Evolutionary conservation across 805 yeast genomes (phyloP).

Genomic region (Schizosaccharomyces osmophilus): DNA sequence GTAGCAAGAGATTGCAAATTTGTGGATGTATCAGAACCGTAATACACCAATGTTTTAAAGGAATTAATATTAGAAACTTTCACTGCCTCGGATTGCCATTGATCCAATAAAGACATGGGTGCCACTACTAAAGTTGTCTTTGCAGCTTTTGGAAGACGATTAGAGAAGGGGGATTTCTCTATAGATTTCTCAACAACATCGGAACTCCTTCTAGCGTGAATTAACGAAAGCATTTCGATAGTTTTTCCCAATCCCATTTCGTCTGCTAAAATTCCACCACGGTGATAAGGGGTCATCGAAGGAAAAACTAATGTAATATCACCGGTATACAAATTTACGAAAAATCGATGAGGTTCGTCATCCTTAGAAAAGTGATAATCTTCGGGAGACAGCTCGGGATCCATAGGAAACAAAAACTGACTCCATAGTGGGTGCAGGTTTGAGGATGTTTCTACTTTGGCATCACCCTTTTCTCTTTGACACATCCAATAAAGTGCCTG

Average conservation of each 20-base stretch:
- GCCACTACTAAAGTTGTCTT: constrained; percentile 57
- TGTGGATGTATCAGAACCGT: constrained; percentile 35
- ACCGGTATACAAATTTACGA: constrained; percentile 59
- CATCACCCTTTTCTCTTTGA: constrained; percentile 10
- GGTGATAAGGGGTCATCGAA: constrained; percentile 27
- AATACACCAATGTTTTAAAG: constrained; percentile 28
- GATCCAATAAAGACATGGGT: constrained; percentile 76
- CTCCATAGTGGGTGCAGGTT: constrained; percentile 75
- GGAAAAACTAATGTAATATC: constrained; percentile 51
- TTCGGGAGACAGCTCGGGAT: neutral
- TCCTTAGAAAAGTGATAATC: neutral
- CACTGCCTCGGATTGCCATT: constrained; percentile 67
- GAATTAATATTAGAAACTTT: constrained; percentile 18
- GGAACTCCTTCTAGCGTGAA: constrained; percentile 23
- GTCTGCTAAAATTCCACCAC: constrained; percentile 81
- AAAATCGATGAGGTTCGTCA: constrained; percentile 21
- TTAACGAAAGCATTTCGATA: constrained; percentile 50
- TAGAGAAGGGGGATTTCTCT: constrained; percentile 1
- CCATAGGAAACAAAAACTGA: constrained; percentile 44
- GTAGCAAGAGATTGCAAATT: constrained; percentile 19
- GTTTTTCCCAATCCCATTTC: constrained; percentile 92
- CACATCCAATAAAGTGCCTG: constrained; percentile 25
- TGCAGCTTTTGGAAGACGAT: neutral
- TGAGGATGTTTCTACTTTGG: constrained; percentile 16
- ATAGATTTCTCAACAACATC: neutral